Conservation (phyloP, 2,329 filamentous ascomycete species). For the Allantophomopsis cytisporea region DNA sequence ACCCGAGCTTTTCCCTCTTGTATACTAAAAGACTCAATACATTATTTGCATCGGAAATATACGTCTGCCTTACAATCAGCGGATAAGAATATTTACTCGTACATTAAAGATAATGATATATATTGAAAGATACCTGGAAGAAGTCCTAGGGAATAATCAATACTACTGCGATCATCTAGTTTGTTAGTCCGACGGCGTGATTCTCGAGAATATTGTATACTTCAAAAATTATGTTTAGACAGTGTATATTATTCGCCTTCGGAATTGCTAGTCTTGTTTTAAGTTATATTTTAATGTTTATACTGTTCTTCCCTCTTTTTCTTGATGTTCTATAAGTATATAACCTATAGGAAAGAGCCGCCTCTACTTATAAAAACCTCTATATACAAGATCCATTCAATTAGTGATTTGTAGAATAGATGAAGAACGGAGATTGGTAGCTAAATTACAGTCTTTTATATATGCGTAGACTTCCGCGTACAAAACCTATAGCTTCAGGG, state of each 20-base stretch:
- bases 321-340: no score
- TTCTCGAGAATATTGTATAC: conserved; percentile 3
- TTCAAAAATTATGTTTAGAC: conserved; percentile 5
- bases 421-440: no score
- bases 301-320: no score
- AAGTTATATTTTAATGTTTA: no score
- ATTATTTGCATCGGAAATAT: conserved; percentile 2
- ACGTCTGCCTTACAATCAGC: neutral
- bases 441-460: no score
- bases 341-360: no score
- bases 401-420: no score
- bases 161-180: neutral
- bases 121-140: conserved; percentile 1
- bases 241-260: conserved; percentile 3
- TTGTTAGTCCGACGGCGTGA: neutral
- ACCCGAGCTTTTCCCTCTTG: conserved; percentile 1
- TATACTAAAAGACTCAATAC: conserved; percentile 1
- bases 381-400: no score
- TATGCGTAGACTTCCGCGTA: no score
- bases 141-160: neutral
- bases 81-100: conserved; percentile 2
- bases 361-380: no score
- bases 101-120: conserved; percentile 1
- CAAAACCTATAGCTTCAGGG: no score
- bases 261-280: no score